Base-by-base conservation (phyloP, 306 rosid species). In the Elaeagnus macrophylla region DNA sequence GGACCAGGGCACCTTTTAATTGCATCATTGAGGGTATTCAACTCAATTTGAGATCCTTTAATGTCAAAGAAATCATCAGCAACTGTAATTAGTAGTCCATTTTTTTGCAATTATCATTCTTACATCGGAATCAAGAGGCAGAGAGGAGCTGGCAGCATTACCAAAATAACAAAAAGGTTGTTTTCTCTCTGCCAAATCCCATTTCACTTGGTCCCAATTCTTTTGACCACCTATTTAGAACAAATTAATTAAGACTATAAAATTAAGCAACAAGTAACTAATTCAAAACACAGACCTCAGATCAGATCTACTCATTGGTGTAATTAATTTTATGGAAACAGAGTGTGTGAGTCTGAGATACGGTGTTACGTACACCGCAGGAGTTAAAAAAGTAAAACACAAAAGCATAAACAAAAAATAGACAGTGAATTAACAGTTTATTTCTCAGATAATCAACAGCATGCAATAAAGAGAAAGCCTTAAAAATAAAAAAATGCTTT, bases 161-260 rank as follows among this genome's bases (percentile, higher is more conserved):
- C 79, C 83, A 47, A 72, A 83, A 68, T 77, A 77, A 32, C 79
- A 77, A 52, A n/a, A 66, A 77, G 5, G 72, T 56, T 15, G 70
- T 79, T 74, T 83, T 83, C 54, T 83, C 81, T 64, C 90, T 60
- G n/a, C 72, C 86, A 67, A 79, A 83, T 53, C 79, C 83, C 75
- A 83, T 74, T 0, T 65, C 36, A 51, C 17, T 47, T 12, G 76
- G 61, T 1, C 86, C 79, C 51, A 47, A 53, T 1, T 66, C 70
- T 39, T 69, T 66, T 1, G 60, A 41, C 90, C 90, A 79, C 71
- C 83, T 74, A 17, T 41, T 32, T 45, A 12, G 8, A 42, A 42
- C 11, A 42, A 42, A 42, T 10, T 13, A 42, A 42, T 3, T 13
- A 10, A 42, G 13, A 6, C 10, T 3, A 42, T 3, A 9, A 10